Conservation (phyloP, 2,329 filamentous ascomycete species). For the Fonsecaea pugnacius region DNA sequence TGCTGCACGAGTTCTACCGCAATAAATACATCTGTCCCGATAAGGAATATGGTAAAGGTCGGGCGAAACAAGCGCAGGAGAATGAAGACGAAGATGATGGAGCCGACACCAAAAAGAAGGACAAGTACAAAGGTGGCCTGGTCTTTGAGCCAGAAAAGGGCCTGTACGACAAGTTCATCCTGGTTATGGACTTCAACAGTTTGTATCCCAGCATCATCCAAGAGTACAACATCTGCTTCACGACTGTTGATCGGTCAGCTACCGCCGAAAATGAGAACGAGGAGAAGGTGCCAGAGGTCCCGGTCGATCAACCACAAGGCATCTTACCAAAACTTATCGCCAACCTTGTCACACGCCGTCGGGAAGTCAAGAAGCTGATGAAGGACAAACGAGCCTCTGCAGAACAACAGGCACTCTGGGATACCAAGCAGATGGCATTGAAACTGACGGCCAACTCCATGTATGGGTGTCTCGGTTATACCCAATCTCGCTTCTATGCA, state of each 20-base stretch:
- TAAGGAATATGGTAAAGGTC: constrained; percentile 80
- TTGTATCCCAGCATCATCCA: constrained; percentile 98
- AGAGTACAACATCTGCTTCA: constrained; percentile 99
- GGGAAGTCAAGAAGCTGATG: constrained; percentile 95
- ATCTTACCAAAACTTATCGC: constrained; percentile 89
- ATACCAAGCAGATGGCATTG: constrained; percentile 94
- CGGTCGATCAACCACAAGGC: constrained; percentile 72
- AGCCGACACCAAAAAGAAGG: constrained; percentile 86
- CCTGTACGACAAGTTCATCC: constrained; percentile 94
- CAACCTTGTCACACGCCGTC: constrained; percentile 83
- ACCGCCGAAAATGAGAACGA: constrained; percentile 72
- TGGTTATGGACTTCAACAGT: constrained; percentile 99
- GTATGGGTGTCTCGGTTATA: constrained; percentile 98
- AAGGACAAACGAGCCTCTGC: constrained; percentile 85
- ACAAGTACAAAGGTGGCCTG: constrained; percentile 98
- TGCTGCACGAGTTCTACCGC: constrained; percentile 92
- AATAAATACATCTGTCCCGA: constrained; percentile 99
- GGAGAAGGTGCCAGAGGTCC: constrained; percentile 83
- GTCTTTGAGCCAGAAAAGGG: constrained; percentile 98
- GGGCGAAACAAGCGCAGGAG: constrained; percentile 73
- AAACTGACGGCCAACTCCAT: constrained; percentile 99
- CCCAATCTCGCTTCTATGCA: constrained; percentile 95
- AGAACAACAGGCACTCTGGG: constrained; percentile 91
- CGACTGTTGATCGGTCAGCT: constrained; percentile 80
- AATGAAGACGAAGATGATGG: constrained; percentile 67